These are phyloP conservation scores for Tillandsia fasciculata DNA, from an alignment of 176 grass and related monocot genomes.

Conservation along the genomic window DNA sequence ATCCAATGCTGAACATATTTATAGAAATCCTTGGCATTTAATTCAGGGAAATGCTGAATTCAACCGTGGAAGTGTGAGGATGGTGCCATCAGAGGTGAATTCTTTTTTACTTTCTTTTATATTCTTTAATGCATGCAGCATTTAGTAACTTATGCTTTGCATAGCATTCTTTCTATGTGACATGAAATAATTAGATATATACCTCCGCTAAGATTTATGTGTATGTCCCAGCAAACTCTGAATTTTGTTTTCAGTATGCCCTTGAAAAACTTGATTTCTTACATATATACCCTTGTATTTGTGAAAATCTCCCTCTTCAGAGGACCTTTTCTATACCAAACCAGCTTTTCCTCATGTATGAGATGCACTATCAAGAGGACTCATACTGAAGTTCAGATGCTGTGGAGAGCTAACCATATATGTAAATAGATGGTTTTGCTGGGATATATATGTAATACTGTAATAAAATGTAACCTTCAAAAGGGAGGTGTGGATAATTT, in stretches of 20 bases:
- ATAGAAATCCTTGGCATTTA: conserved; percentile 26
- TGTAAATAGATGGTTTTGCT: too few species aligned
- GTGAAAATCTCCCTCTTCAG: too few species aligned
- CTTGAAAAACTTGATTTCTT: background rate
- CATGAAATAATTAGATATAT: conserved; percentile 11
- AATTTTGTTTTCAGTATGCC: conserved; percentile 1
- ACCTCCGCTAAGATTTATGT: conserved; percentile 1
- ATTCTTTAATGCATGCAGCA: conserved; percentile 8
- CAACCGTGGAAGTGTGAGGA: conserved; percentile 25
- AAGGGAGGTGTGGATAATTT: too few species aligned
- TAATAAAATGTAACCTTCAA: too few species aligned
- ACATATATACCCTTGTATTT: background rate
- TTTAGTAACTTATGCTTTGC: conserved; percentile 7
- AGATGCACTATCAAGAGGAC: too few species aligned
- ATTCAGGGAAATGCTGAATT: conserved; percentile 19
- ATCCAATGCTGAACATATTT: conserved; percentile 26
- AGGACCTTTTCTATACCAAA: too few species aligned
- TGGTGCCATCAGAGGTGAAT: conserved; percentile 37
- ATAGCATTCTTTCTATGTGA: background rate
- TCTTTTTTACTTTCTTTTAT: conserved; percentile 18
- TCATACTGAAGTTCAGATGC: too few species aligned
- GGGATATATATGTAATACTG: too few species aligned
- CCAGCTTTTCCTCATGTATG: too few species aligned
- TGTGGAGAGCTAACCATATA: too few species aligned
- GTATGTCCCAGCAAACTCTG: conserved; percentile 7